A percentile compares a stretch with the other conserved stretches of the same genome.
Evolutionary conservation across 495 filamentous ascomycete species (phyloP).

Genomic region (Ascodesmis nigricans): DNA sequence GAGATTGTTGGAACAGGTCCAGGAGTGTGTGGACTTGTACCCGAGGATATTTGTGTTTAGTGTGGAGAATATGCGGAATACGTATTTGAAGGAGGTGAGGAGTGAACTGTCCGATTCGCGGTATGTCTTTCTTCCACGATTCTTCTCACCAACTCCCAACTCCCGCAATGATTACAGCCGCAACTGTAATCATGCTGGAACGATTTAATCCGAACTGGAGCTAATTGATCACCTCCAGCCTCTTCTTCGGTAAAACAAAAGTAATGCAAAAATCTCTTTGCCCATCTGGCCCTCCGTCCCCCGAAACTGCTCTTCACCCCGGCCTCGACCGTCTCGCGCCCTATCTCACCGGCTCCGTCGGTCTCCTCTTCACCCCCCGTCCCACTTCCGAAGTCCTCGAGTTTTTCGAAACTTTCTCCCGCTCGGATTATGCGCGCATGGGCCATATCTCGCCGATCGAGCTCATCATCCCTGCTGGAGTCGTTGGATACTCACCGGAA

Average conservation of each 20-base stretch:
- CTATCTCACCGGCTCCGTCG: constrained; percentile 63
- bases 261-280: constrained; percentile 87
- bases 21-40: constrained; percentile 64
- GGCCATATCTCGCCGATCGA: constrained; percentile 49
- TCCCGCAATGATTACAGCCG: too few species aligned
- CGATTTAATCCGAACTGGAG: not conserved
- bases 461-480: constrained; percentile 57
- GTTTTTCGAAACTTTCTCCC: constrained; percentile 45
- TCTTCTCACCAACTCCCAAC: not conserved
- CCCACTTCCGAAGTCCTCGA: constrained; percentile 35
- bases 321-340: constrained; percentile 44
- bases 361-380: constrained; percentile 73
- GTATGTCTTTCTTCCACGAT: constrained; percentile 26
- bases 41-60: constrained; percentile 79
- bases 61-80: constrained; percentile 97
- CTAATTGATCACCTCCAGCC: constrained; percentile 25
- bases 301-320: constrained; percentile 53
- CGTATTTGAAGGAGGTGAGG: constrained; percentile 79
- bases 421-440: constrained; percentile 72
- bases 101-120: constrained; percentile 64
- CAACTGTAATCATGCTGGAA: too few species aligned
- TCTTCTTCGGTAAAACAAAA: constrained; percentile 98
- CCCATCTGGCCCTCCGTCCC: constrained; percentile 45
- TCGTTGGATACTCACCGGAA: constrained; percentile 55
- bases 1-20: constrained; percentile 68